These are phyloP conservation scores for Saturnispora diversa DNA, from an alignment of 805 yeast genomes.

Conservation along the genomic window DNA sequence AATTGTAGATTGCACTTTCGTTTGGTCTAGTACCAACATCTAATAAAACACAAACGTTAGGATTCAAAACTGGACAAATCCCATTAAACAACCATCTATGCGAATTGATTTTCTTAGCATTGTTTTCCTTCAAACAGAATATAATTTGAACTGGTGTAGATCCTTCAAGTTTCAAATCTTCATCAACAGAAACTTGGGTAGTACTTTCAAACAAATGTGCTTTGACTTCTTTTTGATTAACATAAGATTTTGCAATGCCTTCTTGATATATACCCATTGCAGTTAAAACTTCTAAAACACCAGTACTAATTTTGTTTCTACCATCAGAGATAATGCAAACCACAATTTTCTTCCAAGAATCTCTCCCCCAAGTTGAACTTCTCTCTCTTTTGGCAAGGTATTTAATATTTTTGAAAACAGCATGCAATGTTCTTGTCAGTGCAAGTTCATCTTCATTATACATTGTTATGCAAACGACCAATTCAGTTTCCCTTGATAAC, in stretches of 20 bases:
- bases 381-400: conserved; percentile 74
- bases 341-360: conserved; percentile 94
- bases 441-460: conserved; percentile 90
- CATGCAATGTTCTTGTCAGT: conserved; percentile 88
- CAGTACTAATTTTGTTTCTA: conserved; percentile 75
- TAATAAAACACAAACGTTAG: conserved; percentile 78
- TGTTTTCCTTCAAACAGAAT: conserved; percentile 87
- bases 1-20: conserved; percentile 74
- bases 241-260: conserved; percentile 91
- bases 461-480: conserved; percentile 92
- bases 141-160: conserved; percentile 91
- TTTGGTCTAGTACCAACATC: conserved; percentile 99
- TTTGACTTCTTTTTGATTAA: conserved; percentile 82
- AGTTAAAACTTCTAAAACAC: conserved; percentile 79
- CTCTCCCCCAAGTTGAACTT: conserved; percentile 90
- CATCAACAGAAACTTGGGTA: conserved; percentile 87
- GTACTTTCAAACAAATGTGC: conserved; percentile 96
- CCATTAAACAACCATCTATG: conserved; percentile 98
- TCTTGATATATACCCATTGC: conserved; percentile 97
- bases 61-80: conserved; percentile 83
- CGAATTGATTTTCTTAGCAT: conserved; percentile 89
- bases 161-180: conserved; percentile 82
- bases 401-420: conserved; percentile 87
- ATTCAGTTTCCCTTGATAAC: conserved; percentile 82
- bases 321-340: conserved; percentile 92